phyloP scores from a whole-genome alignment of 2,329 filamentous ascomycete species.

The Beauveria bassiana region DNA sequence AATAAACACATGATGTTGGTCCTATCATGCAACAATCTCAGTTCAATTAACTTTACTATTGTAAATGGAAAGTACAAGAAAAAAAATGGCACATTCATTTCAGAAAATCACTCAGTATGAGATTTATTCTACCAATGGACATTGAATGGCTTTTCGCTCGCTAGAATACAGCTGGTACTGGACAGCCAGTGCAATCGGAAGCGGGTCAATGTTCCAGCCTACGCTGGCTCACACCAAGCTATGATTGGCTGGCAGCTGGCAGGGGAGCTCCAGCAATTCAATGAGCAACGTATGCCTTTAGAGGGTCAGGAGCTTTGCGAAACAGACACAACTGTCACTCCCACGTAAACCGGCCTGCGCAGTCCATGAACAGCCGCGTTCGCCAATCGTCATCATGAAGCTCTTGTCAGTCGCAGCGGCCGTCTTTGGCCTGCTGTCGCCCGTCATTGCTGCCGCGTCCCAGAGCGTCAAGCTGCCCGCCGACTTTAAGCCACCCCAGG shows the following conservation, averaged over 20 bases:
- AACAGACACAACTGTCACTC: conserved; percentile 15
- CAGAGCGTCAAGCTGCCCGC: conserved; percentile 49
- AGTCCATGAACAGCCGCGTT: conserved; percentile 26
- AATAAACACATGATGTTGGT: too few species aligned
- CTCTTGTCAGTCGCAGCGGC: conserved; percentile 44
- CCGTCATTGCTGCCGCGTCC: conserved; percentile 32
- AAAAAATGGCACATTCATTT: too few species aligned
- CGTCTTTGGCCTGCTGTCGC: conserved; percentile 49
- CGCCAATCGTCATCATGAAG: conserved; percentile 30
- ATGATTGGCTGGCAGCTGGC: conserved; percentile 23
- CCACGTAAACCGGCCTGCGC: conserved; percentile 17
- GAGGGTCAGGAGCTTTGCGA: conserved; percentile 8
- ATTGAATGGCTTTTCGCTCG: too few species aligned
- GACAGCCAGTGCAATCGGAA: not conserved
- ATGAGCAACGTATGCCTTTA: conserved; percentile 31
- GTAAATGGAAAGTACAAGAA: too few species aligned
- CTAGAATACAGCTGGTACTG: too few species aligned
- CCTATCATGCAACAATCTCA: too few species aligned
- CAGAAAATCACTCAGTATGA: too few species aligned
- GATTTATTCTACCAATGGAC: too few species aligned
- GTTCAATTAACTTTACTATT: too few species aligned
- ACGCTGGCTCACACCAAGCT: not conserved
- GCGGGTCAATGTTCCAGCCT: conserved; percentile 8
- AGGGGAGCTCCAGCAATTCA: conserved; percentile 21
- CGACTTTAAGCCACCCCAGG: conserved; percentile 75